Evolutionary conservation across 2,329 filamentous ascomycete genomes (phyloP), one percentile per base, ranked within the genome.

Genomic region (Monosporascus sp.): DNA sequence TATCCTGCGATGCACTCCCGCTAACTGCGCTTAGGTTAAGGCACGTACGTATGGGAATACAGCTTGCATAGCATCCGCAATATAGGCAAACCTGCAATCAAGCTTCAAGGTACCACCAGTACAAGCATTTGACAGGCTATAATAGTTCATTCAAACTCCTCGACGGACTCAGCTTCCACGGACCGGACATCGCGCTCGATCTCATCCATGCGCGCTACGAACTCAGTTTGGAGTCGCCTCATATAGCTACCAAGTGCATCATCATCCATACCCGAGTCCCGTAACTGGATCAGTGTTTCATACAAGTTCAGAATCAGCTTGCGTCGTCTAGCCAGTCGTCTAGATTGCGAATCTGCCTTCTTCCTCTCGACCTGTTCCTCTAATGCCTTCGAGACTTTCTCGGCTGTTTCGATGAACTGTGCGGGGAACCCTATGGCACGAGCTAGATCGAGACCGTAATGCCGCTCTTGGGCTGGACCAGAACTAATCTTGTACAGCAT

Each of bases 401-500:
- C 83, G 0, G 92, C 93, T 34, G 81, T 77, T 7, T 85, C 73
- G 2, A 96, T 73, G 3, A 96, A 82, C 1, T 72, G 71, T 0
- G 78, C 67, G 0, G 93, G 91, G 7, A 96, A 79, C 0, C 88
- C 85, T 24, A 94, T 78, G 0, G 91, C 81, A 34, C 83, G 83
- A 0, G 93, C 91, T 3, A 97, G 78, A 1, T 85, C 79, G n/a
- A 97, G 80, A 0, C 94, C 94, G 63, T 99, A 99, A 60, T 91
- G 85, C 46, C 83, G 76, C 52, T 90, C 84, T 52, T 83, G 73
- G 1, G 90, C 82, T 0, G 81, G 82, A 0, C 94, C 93, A 16
- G 87, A 80, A 0, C 82, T 78, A 38, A 97, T 81, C 58, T 86
- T 92, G 72, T 97, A 97, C 0, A 94, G 76, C 91, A 97, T 97